Evolutionary conservation across 2,329 filamentous ascomycete species (phyloP).

Genomic region (Chaetomium sp.): DNA sequence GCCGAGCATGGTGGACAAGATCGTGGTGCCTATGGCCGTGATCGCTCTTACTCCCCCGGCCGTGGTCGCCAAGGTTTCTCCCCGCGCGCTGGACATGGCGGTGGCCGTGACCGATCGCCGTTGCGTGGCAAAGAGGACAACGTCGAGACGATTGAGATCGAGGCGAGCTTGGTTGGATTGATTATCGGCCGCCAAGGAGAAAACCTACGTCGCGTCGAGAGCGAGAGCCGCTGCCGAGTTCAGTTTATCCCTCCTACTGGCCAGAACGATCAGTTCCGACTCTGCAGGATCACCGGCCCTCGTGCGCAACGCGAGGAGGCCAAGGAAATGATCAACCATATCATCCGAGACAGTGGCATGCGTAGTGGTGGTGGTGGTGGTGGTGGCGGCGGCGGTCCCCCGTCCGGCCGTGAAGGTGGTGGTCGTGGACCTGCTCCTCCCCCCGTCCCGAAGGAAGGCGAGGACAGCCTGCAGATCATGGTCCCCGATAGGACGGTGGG

Average conservation of each 20-base stretch:
- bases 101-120: slow-evolving; percentile 59
- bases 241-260: slow-evolving; percentile 79
- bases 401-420: slow-evolving; percentile 23
- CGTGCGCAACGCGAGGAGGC: slow-evolving; percentile 67
- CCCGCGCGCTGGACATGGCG: slow-evolving; percentile 46
- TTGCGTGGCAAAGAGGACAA: slow-evolving; percentile 62
- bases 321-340: slow-evolving; percentile 75
- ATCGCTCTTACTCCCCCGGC: slow-evolving; percentile 61
- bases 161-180: slow-evolving; percentile 78
- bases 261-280: slow-evolving; percentile 63
- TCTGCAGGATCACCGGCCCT: slow-evolving; percentile 79
- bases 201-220: slow-evolving; percentile 78
- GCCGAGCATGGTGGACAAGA: slow-evolving; percentile 50
- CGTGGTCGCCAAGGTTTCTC: slow-evolving; percentile 49
- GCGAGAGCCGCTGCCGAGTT: slow-evolving; percentile 74
- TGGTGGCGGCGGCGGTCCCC: slow-evolving; percentile 27
- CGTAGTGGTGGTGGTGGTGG: slow-evolving; percentile 36
- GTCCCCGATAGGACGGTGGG: slow-evolving; percentile 89
- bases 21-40: slow-evolving; percentile 50
- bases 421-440: slow-evolving; percentile 19
- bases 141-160: slow-evolving; percentile 76
- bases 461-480: slow-evolving; percentile 88
- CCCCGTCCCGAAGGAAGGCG: slow-evolving; percentile 63
- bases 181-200: slow-evolving; percentile 90
- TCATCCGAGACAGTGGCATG: slow-evolving; percentile 79